phyloP scores from a whole-genome alignment of 257 asterid species.

The Knoxia roxburghii region DNA sequence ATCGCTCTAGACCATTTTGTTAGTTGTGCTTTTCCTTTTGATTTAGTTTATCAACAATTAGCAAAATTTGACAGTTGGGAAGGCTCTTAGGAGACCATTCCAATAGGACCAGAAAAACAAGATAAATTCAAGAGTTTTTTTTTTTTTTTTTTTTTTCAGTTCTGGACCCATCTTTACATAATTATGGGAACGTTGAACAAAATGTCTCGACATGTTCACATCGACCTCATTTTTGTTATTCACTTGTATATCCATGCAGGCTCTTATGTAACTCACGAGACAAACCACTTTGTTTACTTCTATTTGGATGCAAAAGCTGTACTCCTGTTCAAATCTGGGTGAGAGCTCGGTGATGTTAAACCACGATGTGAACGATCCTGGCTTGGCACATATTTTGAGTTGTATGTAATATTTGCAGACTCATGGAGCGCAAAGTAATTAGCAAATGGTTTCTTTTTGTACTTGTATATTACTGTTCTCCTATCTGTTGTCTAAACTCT shows the following conservation, averaged over 20 bases:
- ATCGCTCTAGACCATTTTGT: background rate
- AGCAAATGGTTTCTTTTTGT: conserved; percentile 29
- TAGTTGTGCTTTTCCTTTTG: background rate
- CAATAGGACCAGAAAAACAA: too few species aligned
- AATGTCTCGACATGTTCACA: too few species aligned
- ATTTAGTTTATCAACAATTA: background rate
- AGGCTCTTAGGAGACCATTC: too few species aligned
- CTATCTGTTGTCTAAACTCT: conserved; percentile 13
- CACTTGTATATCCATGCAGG: conserved; percentile 37
- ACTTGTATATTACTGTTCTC: conserved; percentile 44
- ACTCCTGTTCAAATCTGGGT: conserved; percentile 95
- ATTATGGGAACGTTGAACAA: background rate
- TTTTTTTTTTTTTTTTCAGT: too few species aligned
- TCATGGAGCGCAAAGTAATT: conserved; percentile 23
- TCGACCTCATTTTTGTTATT: conserved; percentile 18
- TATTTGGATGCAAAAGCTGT: conserved; percentile 92
- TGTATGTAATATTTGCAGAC: conserved; percentile 44
- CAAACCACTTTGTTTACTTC: conserved; percentile 98
- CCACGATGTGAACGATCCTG: conserved; percentile 25
- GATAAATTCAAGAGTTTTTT: too few species aligned
- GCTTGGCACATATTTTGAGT: conserved; percentile 24
- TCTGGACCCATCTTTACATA: background rate
- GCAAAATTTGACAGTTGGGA: background rate
- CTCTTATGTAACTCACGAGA: conserved; percentile 97
- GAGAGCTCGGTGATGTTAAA: conserved; percentile 32